Conservation (phyloP, 106 monocot genomes). For the Phalaenopsis aphrodite region DNA sequence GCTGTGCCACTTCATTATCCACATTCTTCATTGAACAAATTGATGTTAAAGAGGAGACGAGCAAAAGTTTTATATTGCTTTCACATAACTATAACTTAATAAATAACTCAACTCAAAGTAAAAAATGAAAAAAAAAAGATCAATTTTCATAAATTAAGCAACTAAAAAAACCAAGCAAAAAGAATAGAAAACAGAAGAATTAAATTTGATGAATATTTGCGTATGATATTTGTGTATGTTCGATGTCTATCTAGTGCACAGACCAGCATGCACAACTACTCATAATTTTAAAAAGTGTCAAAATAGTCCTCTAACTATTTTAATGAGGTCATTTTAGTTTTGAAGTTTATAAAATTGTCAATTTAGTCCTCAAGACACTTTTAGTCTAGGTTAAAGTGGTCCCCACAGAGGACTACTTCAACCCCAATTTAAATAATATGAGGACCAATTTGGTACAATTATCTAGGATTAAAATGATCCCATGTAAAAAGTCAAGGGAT, state of each 20-base stretch:
- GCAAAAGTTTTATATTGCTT: not conserved
- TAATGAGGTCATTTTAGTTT: no score
- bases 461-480: no score
- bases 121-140: not conserved
- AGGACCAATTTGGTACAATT: no score
- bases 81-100: not conserved
- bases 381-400: no score
- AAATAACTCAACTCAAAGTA: not conserved
- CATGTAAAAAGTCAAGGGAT: no score
- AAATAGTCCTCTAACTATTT: no score
- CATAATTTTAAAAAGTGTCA: no score
- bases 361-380: no score
- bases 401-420: no score
- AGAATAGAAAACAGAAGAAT: not conserved
- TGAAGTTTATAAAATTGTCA: no score
- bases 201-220: not conserved
- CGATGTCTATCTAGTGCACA: not conserved
- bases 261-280: not conserved
- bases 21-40: constrained; percentile 37
- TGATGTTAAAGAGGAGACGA: constrained; percentile 5
- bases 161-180: not conserved
- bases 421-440: no score
- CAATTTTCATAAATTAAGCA: not conserved
- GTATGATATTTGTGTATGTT: not conserved
- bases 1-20: constrained; percentile 70